These are phyloP conservation scores for Ramularia endophylla DNA, from an alignment of 2,329 filamentous ascomycete genomes.

Conservation along the genomic window DNA sequence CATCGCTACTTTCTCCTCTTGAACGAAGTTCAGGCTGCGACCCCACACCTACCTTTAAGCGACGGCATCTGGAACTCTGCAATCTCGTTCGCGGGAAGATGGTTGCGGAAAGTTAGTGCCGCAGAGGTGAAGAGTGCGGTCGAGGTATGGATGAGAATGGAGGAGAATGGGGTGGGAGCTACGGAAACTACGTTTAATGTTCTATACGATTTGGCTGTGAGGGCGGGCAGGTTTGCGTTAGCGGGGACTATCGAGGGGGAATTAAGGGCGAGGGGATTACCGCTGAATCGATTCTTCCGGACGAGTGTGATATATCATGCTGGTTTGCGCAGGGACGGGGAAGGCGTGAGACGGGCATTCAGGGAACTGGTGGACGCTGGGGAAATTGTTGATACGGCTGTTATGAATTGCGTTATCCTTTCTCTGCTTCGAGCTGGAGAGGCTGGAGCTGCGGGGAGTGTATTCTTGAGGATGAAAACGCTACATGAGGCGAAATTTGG, in stretches of 20 bases:
- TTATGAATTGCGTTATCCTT: conserved; percentile 79
- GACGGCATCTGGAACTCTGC: conserved; percentile 76
- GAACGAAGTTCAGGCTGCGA: conserved; percentile 72
- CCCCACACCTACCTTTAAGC: conserved; percentile 56
- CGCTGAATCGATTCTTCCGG: conserved; percentile 72
- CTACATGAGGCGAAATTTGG: conserved; percentile 41
- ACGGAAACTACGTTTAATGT: conserved; percentile 88
- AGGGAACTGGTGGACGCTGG: conserved; percentile 74
- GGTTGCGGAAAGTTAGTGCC: conserved; percentile 54
- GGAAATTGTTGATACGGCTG: conserved; percentile 80
- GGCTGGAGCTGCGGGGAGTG: conserved; percentile 65
- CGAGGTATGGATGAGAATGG: conserved; percentile 84
- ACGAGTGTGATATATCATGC: conserved; percentile 79
- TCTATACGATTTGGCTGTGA: conserved; percentile 81
- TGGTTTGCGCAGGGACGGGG: conserved; percentile 67
- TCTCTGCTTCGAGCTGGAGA: conserved; percentile 74
- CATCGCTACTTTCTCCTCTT: conserved; percentile 76
- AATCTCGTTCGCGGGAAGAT: conserved; percentile 70
- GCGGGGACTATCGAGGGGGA: conserved; percentile 81
- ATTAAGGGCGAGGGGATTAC: conserved; percentile 63
- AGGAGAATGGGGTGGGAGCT: conserved; percentile 59
- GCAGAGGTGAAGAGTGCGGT: conserved; percentile 63
- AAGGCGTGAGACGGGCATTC: conserved; percentile 71
- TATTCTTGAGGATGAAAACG: conserved; percentile 79
- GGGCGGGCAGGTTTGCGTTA: conserved; percentile 74